phyloP scores from a whole-genome alignment of 2,329 filamentous ascomycete genomes.

The Epichloe festucae region DNA sequence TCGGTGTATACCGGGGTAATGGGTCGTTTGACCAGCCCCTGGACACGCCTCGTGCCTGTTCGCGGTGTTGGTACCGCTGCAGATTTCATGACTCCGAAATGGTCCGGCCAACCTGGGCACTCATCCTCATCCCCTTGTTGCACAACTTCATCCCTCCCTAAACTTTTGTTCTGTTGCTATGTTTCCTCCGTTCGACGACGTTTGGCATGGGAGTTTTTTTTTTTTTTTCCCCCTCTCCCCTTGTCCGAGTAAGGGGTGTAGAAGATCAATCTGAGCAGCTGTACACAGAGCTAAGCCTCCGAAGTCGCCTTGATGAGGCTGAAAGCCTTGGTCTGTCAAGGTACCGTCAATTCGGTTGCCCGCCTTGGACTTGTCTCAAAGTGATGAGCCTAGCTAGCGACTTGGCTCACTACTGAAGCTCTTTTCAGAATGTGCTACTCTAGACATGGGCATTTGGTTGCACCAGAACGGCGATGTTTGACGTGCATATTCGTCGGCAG shows the following conservation, averaged over 20 bases:
- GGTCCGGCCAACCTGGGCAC: background rate
- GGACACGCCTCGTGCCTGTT: background rate
- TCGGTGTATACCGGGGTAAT: slow-evolving; percentile 24
- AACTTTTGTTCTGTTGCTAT: background rate
- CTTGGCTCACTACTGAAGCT: background rate
- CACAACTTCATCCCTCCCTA: background rate
- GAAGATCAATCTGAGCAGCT: background rate
- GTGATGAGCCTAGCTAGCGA: background rate
- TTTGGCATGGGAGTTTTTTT: too few species aligned
- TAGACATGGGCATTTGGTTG: background rate
- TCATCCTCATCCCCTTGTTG: slow-evolving; percentile 1
- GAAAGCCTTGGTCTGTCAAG: background rate
- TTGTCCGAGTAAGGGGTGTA: too few species aligned
- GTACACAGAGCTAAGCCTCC: background rate
- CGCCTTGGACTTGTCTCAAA: background rate
- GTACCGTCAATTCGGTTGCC: background rate
- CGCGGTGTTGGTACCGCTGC: slow-evolving; percentile 2
- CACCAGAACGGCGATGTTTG: background rate
- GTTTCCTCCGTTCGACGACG: background rate
- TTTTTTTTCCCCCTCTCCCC: fast-evolving
- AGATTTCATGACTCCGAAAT: slow-evolving; percentile 3
- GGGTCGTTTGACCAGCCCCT: slow-evolving; percentile 14
- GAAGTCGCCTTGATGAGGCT: background rate
- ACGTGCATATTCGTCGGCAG: slow-evolving; percentile 10
- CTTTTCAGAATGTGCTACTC: background rate